Percentiles rank a stretch among this genome's conserved stretches.
phyloP scores from a whole-genome alignment of 2,329 filamentous ascomycete genomes.

The Thermomyces lanuginosus region DNA sequence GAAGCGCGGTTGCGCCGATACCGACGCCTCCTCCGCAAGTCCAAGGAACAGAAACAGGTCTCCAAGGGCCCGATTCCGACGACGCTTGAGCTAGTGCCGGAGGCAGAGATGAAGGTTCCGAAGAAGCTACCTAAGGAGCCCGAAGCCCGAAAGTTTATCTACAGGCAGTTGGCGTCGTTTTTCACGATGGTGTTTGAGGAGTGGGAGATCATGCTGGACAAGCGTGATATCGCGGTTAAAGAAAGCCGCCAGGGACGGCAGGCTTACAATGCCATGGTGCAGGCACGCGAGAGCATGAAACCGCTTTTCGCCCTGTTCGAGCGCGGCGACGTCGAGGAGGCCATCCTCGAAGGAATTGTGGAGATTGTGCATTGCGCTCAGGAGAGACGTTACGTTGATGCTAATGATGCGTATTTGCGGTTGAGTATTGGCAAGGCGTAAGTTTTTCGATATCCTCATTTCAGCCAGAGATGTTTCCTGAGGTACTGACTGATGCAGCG shows the following conservation, averaged over 20 bases:
- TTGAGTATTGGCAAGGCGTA: conserved; percentile 83
- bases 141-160: conserved; percentile 54
- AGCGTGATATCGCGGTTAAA: conserved; percentile 40
- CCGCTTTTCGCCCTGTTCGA: conserved; percentile 86
- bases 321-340: conserved; percentile 59
- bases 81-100: conserved; percentile 59
- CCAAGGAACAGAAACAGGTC: conserved; percentile 28
- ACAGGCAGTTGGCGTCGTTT: conserved; percentile 79
- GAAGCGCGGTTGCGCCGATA: conserved; percentile 53
- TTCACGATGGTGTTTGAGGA: conserved; percentile 90
- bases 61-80: conserved; percentile 75
- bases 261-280: conserved; percentile 70
- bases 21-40: conserved; percentile 39
- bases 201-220: conserved; percentile 63
- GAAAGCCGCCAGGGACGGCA: conserved; percentile 64
- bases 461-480: not conserved
- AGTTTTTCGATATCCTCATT: conserved; percentile 9
- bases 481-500: conserved; percentile 27
- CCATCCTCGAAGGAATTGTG: conserved; percentile 63
- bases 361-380: conserved; percentile 89
- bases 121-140: conserved; percentile 46
- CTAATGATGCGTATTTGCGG: conserved; percentile 84
- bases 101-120: conserved; percentile 75
- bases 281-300: conserved; percentile 72
- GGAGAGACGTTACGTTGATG: conserved; percentile 81